These are phyloP conservation scores for Aspergillus viridinutans DNA, from an alignment of 2,329 filamentous ascomycete species.

Conservation along the genomic window DNA sequence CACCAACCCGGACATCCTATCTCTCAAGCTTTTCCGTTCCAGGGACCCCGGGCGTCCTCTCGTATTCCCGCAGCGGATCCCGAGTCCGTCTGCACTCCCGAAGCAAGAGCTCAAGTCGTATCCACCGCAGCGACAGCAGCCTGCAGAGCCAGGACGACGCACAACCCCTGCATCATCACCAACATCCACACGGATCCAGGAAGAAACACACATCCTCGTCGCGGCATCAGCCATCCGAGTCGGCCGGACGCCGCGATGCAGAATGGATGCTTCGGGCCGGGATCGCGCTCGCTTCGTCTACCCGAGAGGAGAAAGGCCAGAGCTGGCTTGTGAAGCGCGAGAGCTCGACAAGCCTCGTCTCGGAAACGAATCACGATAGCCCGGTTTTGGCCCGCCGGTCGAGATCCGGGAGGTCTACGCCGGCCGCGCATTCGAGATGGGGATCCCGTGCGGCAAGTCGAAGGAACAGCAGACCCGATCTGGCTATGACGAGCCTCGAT, in stretches of 20 bases:
- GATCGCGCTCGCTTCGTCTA: constrained; percentile 52
- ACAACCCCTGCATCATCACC: constrained; percentile 20
- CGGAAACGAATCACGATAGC: constrained; percentile 33
- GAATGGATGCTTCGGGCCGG: constrained; percentile 60
- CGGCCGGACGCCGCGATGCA: constrained; percentile 33
- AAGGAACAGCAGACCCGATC: constrained; percentile 23
- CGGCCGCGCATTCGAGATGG: constrained; percentile 26
- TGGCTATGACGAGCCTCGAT: constrained; percentile 8
- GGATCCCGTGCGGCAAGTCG: constrained; percentile 30
- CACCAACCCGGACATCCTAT: constrained; percentile 35
- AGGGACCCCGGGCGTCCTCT: constrained; percentile 40
- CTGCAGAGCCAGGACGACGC: constrained; percentile 24
- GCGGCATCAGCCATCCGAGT: constrained; percentile 4
- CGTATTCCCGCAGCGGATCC: constrained; percentile 39
- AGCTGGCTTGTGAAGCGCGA: constrained; percentile 56
- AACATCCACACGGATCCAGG: background rate
- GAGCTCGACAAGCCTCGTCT: constrained; percentile 52
- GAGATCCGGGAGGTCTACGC: constrained; percentile 36
- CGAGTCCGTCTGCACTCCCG: constrained; percentile 29
- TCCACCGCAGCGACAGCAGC: constrained; percentile 34
- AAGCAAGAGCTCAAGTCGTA: constrained; percentile 33
- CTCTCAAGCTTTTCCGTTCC: constrained; percentile 41
- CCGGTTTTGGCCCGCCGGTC: constrained; percentile 22
- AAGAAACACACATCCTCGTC: background rate
- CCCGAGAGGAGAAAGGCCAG: constrained; percentile 59